A percentile compares a stretch with the other conserved stretches of the same genome.
These are phyloP conservation scores for Saccharomyces mikatae DNA, from an alignment of 805 yeast species.

Conservation along the genomic window DNA sequence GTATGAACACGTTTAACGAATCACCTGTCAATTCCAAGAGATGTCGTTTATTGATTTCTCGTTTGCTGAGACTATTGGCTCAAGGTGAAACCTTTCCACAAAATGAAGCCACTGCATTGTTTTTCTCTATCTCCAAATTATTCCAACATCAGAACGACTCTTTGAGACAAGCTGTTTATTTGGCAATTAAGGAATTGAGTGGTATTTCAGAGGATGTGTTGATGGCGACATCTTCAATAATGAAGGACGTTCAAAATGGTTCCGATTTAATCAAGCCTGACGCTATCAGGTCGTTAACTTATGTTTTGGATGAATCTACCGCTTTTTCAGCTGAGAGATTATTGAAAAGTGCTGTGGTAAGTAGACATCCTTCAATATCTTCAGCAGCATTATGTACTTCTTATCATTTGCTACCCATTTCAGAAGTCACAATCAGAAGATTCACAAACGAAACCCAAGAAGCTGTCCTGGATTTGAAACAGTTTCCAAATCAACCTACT, in stretches of 20 bases:
- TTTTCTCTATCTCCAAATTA: constrained; percentile 87
- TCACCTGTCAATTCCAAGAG: constrained; percentile 81
- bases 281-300: constrained; percentile 84
- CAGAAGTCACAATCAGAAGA: constrained; percentile 86
- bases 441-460: constrained; percentile 94
- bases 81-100: constrained; percentile 82
- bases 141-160: constrained; percentile 82
- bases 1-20: constrained; percentile 85
- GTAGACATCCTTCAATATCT: constrained; percentile 75
- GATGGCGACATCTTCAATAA: constrained; percentile 96
- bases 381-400: constrained; percentile 93
- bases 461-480: constrained; percentile 48
- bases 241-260: constrained; percentile 94
- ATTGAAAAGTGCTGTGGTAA: constrained; percentile 88
- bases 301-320: constrained; percentile 83
- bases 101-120: constrained; percentile 84
- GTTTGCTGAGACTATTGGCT: constrained; percentile 72
- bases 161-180: constrained; percentile 85
- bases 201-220: constrained; percentile 80
- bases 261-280: constrained; percentile 83
- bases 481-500: constrained; percentile 33
- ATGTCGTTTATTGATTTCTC: constrained; percentile 75
- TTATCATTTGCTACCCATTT: constrained; percentile 81
- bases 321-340: constrained; percentile 90
- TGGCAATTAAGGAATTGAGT: constrained; percentile 88